A percentile compares a stretch with the other conserved stretches of the same genome.
phyloP scores from a whole-genome alignment of 805 yeast genomes.

The Brettanomyces nanus region DNA sequence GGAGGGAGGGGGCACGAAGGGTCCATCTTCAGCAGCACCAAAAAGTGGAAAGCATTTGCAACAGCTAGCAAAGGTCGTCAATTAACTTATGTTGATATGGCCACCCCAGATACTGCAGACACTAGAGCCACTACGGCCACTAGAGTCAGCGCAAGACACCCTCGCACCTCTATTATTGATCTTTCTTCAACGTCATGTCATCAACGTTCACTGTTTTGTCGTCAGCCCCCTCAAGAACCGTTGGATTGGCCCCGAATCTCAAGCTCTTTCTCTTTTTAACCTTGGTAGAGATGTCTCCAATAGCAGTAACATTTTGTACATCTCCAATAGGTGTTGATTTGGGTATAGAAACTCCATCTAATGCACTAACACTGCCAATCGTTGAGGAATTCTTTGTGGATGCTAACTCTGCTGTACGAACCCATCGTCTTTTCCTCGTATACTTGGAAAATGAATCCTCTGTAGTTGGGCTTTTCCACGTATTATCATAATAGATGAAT shows the following conservation, averaged over 20 bases:
- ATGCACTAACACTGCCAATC: background rate
- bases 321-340: constrained; percentile 10
- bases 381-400: constrained; percentile 5
- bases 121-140: too few relatives aligned
- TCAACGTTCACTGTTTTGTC: constrained; percentile 4
- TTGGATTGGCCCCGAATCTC: constrained; percentile 19
- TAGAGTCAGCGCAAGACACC: too few relatives aligned
- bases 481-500: constrained; percentile 80
- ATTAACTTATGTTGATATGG: too few relatives aligned
- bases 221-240: constrained; percentile 6
- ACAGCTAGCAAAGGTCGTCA: too few relatives aligned
- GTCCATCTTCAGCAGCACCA: too few relatives aligned
- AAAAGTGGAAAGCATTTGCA: too few relatives aligned
- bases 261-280: constrained; percentile 18
- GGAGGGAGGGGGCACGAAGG: too few relatives aligned
- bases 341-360: background rate
- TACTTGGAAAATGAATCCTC: constrained; percentile 86
- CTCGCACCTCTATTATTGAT: background rate
- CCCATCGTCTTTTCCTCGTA: constrained; percentile 93
- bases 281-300: constrained; percentile 15
- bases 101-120: too few relatives aligned
- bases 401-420: constrained; percentile 84
- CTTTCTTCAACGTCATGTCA: background rate
- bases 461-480: constrained; percentile 87
- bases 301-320: constrained; percentile 17